Evolutionary conservation across 1,139 yeast genomes (phyloP).

Genomic region (Suhomyces terraborum): DNA sequence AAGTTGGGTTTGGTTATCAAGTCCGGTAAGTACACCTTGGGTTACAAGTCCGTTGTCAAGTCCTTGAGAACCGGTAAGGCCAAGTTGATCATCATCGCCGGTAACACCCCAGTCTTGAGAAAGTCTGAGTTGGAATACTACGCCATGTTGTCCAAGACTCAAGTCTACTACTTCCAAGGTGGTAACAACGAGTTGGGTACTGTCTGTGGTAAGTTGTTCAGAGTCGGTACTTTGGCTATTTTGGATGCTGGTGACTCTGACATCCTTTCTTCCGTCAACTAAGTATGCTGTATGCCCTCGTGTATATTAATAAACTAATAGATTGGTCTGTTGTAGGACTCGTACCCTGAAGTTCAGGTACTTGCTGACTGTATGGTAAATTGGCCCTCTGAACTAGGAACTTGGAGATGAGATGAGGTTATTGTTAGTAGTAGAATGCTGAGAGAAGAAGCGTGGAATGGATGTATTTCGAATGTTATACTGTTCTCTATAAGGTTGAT

Average conservation of each 20-base stretch:
- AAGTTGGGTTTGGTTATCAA: constrained; percentile 97
- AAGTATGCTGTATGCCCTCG: constrained; percentile 15
- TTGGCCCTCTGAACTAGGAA: background rate
- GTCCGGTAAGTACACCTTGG: constrained; percentile 99
- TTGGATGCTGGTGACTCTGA: constrained; percentile 99
- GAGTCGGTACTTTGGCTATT: constrained; percentile 96
- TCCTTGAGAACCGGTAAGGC: constrained; percentile 99
- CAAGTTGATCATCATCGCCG: constrained; percentile 96
- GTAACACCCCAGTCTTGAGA: constrained; percentile 99
- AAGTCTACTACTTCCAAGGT: constrained; percentile 98
- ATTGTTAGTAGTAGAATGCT: too few relatives aligned
- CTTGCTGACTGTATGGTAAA: background rate
- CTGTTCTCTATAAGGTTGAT: too few relatives aligned
- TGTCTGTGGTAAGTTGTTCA: constrained; percentile 99
- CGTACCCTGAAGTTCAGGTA: too few relatives aligned
- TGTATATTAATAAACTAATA: constrained; percentile 17
- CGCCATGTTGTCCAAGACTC: constrained; percentile 99
- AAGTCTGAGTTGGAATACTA: constrained; percentile 99
- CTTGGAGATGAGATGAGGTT: background rate
- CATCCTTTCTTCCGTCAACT: constrained; percentile 64
- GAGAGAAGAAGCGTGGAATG: too few relatives aligned
- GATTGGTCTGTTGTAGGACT: constrained; percentile 5
- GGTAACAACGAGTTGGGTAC: constrained; percentile 99
- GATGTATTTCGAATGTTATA: too few relatives aligned
- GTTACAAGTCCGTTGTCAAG: constrained; percentile 99